Evolutionary conservation across 2,329 filamentous ascomycete species (phyloP).

Genomic region (Colletotrichum camelliae): DNA sequence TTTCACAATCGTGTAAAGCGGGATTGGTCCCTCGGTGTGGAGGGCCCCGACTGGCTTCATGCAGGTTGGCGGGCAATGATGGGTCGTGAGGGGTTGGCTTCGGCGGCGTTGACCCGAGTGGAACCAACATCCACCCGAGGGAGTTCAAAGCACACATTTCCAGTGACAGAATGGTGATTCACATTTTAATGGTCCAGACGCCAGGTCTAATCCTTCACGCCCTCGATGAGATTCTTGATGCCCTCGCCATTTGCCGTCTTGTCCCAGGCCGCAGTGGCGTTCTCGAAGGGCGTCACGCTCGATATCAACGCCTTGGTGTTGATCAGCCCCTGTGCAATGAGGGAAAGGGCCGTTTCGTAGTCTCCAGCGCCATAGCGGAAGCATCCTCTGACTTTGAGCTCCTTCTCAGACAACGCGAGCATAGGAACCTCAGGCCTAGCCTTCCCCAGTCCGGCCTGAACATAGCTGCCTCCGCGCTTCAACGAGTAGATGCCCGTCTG

Average conservation of each 20-base stretch:
- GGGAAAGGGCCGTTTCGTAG: neutral
- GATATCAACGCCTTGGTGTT: neutral
- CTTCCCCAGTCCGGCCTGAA: neutral
- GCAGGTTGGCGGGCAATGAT: neutral
- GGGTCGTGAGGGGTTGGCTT: neutral
- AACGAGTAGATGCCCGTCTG: neutral
- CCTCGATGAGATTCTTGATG: conserved; percentile 25
- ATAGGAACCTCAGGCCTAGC: neutral
- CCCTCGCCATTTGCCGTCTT: conserved; percentile 22
- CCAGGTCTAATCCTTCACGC: neutral
- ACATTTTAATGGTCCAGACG: fast-evolving
- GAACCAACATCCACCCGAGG: neutral
- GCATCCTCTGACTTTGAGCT: neutral
- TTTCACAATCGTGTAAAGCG: neutral
- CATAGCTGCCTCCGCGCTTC: neutral
- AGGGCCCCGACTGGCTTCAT: neutral
- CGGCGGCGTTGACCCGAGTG: neutral
- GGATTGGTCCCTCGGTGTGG: neutral
- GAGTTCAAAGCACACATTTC: neutral
- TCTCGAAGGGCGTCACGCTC: conserved; percentile 18
- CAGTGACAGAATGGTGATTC: neutral
- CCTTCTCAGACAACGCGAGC: neutral
- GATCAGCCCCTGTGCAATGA: neutral
- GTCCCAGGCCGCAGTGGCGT: conserved; percentile 23
- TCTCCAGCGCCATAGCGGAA: neutral